Conservation (phyloP, 352 stramenopile genomes). For the Pythium folliculosum region DNA sequence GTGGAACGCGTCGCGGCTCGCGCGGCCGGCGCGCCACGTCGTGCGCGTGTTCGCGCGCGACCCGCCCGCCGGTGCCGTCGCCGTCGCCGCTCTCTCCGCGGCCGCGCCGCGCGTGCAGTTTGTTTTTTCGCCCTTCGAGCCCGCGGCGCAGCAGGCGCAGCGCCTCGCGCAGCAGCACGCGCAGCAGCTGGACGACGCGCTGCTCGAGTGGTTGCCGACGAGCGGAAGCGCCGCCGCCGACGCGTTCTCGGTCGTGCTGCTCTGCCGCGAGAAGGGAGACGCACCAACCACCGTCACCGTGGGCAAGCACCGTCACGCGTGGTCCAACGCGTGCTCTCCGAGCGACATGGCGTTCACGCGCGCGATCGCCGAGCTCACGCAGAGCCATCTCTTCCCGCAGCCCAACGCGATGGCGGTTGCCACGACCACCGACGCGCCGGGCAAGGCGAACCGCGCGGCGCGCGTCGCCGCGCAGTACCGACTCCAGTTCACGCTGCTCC, state of each 20-base stretch:
- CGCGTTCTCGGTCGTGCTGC: slow-evolving; percentile 27
- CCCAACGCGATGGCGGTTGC: background rate
- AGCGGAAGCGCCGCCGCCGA: background rate
- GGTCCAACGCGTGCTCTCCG: slow-evolving; percentile 32
- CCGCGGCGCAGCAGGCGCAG: background rate
- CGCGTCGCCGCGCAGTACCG: slow-evolving; percentile 61
- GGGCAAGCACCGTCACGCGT: slow-evolving; percentile 72
- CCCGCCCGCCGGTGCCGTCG: background rate
- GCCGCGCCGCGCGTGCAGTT: slow-evolving; percentile 2
- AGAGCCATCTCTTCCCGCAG: slow-evolving; percentile 45
- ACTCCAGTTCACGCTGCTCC: slow-evolving; percentile 68
- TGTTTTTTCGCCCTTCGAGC: background rate
- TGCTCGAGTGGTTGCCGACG: slow-evolving; percentile 18
- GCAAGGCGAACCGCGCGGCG: slow-evolving; percentile 31
- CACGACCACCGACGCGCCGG: background rate
- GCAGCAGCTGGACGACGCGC: slow-evolving; percentile 34
- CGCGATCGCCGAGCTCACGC: slow-evolving; percentile 41
- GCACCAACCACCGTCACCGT: slow-evolving; percentile 33
- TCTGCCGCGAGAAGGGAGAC: slow-evolving; percentile 17
- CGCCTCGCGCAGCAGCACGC: background rate
- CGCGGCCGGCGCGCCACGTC: slow-evolving; percentile 18
- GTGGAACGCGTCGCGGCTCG: slow-evolving; percentile 36
- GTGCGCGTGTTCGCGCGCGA: slow-evolving; percentile 1
- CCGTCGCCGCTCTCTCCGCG: background rate
- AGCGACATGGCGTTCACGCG: slow-evolving; percentile 18